These are phyloP conservation scores for Microcyclospora tardicrescens DNA, from an alignment of 2,329 filamentous ascomycete species.

Conservation along the genomic window DNA sequence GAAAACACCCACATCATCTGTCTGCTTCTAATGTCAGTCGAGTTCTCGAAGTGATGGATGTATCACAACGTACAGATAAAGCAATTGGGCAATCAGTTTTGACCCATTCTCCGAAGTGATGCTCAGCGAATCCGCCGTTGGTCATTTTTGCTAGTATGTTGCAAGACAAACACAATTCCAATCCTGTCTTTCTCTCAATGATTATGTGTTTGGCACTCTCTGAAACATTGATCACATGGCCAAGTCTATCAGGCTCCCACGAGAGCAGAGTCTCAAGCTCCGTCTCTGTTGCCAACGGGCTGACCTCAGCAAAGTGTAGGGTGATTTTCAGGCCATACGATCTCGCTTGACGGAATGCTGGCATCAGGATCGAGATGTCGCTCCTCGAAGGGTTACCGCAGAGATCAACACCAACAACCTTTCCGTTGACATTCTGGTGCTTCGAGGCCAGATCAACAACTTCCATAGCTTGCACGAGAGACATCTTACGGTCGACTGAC, in stretches of 20 bases:
- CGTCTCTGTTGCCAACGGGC: conserved; percentile 39
- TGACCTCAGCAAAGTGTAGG: conserved; percentile 65
- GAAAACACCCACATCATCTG: conserved; percentile 74
- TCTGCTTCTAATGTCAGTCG: conserved; percentile 39
- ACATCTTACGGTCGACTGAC: conserved; percentile 57
- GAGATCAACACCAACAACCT: conserved; percentile 63
- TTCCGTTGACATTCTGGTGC: conserved; percentile 27
- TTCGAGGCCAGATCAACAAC: conserved; percentile 50
- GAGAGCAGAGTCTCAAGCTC: conserved; percentile 54
- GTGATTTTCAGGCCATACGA: conserved; percentile 48
- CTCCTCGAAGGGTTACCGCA: conserved; percentile 61
- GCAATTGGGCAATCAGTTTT: conserved; percentile 46
- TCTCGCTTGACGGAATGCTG: conserved; percentile 47
- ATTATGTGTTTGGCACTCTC: conserved; percentile 47
- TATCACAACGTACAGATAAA: conserved; percentile 48
- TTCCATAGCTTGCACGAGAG: conserved; percentile 45
- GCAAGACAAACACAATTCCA: conserved; percentile 69
- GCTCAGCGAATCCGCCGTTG: conserved; percentile 48
- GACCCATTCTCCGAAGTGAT: conserved; percentile 68
- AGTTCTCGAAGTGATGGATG: neutral
- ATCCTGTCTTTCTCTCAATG: conserved; percentile 40
- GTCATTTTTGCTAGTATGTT: conserved; percentile 69
- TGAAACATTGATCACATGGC: conserved; percentile 66
- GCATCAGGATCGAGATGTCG: conserved; percentile 46
- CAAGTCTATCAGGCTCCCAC: conserved; percentile 56